These are phyloP conservation scores for Chlamydomonas sphaeroides DNA, from an alignment of 139 green algal genomes.

Conservation along the genomic window DNA sequence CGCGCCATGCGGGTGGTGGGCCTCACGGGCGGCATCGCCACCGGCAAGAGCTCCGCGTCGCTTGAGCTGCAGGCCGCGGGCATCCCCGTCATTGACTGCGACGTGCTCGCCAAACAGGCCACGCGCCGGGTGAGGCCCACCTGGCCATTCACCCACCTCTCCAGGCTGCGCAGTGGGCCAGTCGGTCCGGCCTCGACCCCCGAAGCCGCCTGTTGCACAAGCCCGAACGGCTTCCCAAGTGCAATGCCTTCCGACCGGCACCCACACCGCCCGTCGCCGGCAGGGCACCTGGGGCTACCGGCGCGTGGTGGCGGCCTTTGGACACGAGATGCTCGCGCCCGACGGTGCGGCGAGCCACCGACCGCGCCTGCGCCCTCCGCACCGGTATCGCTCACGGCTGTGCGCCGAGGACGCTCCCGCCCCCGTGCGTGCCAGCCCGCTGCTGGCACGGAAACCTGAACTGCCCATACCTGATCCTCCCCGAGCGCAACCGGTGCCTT, in stretches of 20 bases:
- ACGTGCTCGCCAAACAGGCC: constrained; percentile 71
- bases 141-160: too few relatives aligned
- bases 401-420: too few relatives aligned
- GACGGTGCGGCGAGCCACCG: constrained; percentile 47
- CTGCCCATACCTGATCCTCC: too few relatives aligned
- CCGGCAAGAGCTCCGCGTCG: constrained; percentile 80
- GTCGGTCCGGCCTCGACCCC: too few relatives aligned
- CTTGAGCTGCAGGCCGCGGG: constrained; percentile 43
- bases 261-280: too few relatives aligned
- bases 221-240: too few relatives aligned
- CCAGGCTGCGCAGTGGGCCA: too few relatives aligned
- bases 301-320: constrained; percentile 71
- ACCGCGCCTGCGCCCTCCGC: neutral
- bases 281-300: constrained; percentile 76
- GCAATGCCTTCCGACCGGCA: too few relatives aligned
- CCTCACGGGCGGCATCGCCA: constrained; percentile 87
- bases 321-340: constrained; percentile 39
- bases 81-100: constrained; percentile 78
- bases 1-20: constrained; percentile 85
- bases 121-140: constrained; percentile 62
- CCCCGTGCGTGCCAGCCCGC: too few relatives aligned
- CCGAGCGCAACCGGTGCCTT: neutral
- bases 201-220: too few relatives aligned
- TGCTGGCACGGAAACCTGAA: too few relatives aligned
- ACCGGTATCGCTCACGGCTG: neutral